Conservation (phyloP, 228 moss, liverwort and hornwort species). For the Sphagnum magellanicum region DNA sequence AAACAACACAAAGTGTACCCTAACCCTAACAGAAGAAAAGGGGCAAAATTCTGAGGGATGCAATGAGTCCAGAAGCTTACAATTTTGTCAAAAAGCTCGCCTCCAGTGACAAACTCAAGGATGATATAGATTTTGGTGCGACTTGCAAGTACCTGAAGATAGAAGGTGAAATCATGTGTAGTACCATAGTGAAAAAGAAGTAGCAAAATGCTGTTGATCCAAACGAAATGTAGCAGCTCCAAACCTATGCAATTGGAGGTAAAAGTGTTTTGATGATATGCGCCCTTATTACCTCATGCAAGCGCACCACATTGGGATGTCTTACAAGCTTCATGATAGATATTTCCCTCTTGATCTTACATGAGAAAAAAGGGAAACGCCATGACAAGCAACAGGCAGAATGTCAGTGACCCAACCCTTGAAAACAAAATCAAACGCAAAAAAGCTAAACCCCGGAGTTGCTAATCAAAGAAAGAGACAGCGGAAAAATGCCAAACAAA, state of each 20-base stretch:
- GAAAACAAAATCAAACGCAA: too few relatives aligned
- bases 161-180: background rate
- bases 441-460: background rate
- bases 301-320: slow-evolving; percentile 87
- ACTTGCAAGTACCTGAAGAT: slow-evolving; percentile 78
- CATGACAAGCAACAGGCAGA: too few relatives aligned
- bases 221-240: too few relatives aligned
- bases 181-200: too few relatives aligned
- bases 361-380: too few relatives aligned
- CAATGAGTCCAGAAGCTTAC: slow-evolving; percentile 29
- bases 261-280: too few relatives aligned
- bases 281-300: slow-evolving; percentile 64
- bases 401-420: too few relatives aligned
- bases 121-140: slow-evolving; percentile 87
- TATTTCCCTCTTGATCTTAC: slow-evolving; percentile 92
- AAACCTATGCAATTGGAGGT: too few relatives aligned
- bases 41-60: background rate
- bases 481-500: background rate
- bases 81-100: slow-evolving; percentile 97
- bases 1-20: background rate
- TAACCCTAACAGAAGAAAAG: background rate
- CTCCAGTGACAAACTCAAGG: slow-evolving; percentile 94
- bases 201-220: too few relatives aligned
- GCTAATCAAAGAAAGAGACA: background rate
- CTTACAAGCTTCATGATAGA: slow-evolving; percentile 98